Percentiles rank a stretch among this genome's conserved stretches.
phyloP scores from a whole-genome alignment of 2,329 filamentous ascomycete genomes.

The Metarhizium sp. region DNA sequence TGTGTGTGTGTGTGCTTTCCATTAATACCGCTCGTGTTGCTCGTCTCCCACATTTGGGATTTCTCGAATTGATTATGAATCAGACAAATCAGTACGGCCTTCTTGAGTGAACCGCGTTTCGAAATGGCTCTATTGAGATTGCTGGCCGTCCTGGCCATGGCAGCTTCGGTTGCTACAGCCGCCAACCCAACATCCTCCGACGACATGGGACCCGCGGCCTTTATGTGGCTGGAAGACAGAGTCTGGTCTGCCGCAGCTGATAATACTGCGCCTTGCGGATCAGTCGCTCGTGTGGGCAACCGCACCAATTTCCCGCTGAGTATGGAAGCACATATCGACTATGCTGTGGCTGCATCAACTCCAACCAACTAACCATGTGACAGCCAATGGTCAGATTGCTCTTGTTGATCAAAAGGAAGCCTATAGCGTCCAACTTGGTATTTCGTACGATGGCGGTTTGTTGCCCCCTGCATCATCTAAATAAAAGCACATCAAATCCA shows the following conservation, averaged over 20 bases:
- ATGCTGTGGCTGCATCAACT: neutral
- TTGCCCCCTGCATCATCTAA: neutral
- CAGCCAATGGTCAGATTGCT: constrained; percentile 44
- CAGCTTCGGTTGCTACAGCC: neutral
- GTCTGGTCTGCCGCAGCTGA: constrained; percentile 44
- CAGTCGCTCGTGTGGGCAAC: constrained; percentile 33
- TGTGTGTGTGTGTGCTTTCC: too few species aligned
- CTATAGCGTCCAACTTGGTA: constrained; percentile 41
- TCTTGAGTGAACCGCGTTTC: neutral
- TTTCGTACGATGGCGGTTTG: constrained; percentile 42
- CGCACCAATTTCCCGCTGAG: constrained; percentile 48
- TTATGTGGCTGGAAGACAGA: constrained; percentile 51
- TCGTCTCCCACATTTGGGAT: too few species aligned
- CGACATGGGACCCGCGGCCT: constrained; percentile 45
- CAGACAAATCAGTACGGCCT: neutral
- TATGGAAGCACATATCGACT: constrained; percentile 13
- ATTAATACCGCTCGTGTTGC: too few species aligned
- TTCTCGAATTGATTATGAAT: too few species aligned
- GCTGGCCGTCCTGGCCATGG: constrained; percentile 8
- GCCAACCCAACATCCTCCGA: constrained; percentile 6
- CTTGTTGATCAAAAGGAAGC: constrained; percentile 49
- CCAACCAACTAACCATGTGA: neutral
- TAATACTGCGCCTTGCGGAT: constrained; percentile 50
- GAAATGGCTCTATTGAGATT: constrained; percentile 11
- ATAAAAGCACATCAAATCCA: neutral